Percentiles rank a stretch among this genome's conserved stretches.
Conservation (phyloP, 768 basidiomycete species). For the Mycena indigotica region DNA sequence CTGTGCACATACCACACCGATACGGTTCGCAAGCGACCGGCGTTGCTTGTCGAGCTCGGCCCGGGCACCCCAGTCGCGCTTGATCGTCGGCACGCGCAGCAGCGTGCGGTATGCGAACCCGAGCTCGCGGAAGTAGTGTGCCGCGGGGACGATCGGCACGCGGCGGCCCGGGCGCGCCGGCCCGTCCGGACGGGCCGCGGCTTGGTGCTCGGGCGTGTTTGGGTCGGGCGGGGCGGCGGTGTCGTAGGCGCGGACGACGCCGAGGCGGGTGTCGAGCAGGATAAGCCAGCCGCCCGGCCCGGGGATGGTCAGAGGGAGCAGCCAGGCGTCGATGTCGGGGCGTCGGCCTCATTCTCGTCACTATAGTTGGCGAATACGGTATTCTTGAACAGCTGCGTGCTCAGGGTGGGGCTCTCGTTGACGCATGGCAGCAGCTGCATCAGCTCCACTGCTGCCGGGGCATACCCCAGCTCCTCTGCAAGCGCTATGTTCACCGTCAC, state of each 20-base stretch:
- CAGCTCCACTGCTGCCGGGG: conserved; percentile 2
- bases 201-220: conserved; percentile 4
- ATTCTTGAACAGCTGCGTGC: background rate
- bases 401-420: background rate
- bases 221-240: background rate
- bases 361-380: conserved; percentile 12
- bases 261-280: conserved; percentile 18
- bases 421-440: conserved; percentile 12
- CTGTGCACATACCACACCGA: too few relatives aligned
- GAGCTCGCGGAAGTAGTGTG: conserved; percentile 6
- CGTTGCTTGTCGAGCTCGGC: too few relatives aligned
- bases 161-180: conserved; percentile 1
- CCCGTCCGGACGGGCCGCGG: background rate
- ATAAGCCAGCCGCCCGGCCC: conserved; percentile 10
- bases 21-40: too few relatives aligned
- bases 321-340: conserved; percentile 15
- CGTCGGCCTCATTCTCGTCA: background rate
- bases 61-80: conserved; percentile 1
- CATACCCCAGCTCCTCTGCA: conserved; percentile 11
- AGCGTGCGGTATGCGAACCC: conserved; percentile 16
- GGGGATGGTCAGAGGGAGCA: conserved; percentile 14
- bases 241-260: conserved; percentile 8
- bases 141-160: conserved; percentile 10
- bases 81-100: conserved; percentile 5
- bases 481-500: conserved; percentile 7